Conservation (phyloP, 176 grass and related monocot species). For the Aegilops longissima region DNA sequence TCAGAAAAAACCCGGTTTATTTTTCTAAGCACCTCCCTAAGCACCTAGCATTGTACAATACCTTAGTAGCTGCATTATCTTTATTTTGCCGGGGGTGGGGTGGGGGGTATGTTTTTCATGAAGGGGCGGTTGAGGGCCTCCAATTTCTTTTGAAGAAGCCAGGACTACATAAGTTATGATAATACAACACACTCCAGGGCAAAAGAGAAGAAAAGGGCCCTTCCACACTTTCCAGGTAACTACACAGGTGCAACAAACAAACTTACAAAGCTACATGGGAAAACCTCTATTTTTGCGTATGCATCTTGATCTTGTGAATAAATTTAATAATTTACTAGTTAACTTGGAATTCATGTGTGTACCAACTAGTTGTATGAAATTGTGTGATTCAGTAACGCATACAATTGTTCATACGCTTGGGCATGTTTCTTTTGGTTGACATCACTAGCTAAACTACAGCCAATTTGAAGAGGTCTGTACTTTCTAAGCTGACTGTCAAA, state of each 20-base stretch:
- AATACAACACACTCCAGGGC: neutral
- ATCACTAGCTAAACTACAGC: neutral
- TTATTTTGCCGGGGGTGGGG: too few species aligned
- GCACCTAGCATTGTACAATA: too few species aligned
- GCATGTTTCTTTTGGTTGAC: conserved; percentile 1
- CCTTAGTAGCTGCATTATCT: neutral
- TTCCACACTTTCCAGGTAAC: too few species aligned
- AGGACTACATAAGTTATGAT: neutral
- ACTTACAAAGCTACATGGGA: too few species aligned
- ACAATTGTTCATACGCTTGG: neutral
- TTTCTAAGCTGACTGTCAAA: neutral
- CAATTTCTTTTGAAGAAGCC: neutral
- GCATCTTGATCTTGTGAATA: neutral
- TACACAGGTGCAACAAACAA: too few species aligned
- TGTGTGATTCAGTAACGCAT: neutral
- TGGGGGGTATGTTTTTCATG: neutral
- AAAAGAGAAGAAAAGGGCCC: too few species aligned
- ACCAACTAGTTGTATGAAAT: neutral
- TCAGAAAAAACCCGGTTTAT: too few species aligned
- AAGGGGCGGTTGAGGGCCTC: neutral
- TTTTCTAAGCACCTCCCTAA: too few species aligned
- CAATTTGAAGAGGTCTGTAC: neutral
- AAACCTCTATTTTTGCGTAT: neutral
- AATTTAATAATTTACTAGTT: neutral
- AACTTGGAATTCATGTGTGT: neutral